These are phyloP conservation scores for Colletotrichum sp. DNA, from an alignment of 2,329 filamentous ascomycete genomes.

Conservation along the genomic window DNA sequence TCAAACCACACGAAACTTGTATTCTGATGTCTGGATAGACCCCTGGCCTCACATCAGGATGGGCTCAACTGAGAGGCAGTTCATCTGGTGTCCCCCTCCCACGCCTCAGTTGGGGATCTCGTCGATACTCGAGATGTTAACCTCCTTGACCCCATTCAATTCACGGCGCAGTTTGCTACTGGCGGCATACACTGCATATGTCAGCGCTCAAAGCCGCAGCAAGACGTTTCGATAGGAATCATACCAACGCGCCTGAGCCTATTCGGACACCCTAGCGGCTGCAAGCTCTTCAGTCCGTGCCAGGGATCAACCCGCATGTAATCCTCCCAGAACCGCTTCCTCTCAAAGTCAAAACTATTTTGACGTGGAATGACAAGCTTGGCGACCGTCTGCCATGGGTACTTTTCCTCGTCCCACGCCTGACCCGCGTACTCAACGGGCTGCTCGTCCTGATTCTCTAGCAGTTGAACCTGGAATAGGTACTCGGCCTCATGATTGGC, in stretches of 20 bases:
- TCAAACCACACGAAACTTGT: not conserved
- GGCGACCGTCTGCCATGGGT: not conserved
- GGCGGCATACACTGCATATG: not conserved
- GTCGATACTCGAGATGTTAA: not conserved
- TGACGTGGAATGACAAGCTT: not conserved
- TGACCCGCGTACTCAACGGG: not conserved
- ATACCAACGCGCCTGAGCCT: conserved; percentile 25
- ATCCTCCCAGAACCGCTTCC: conserved; percentile 48
- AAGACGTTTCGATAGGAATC: not conserved
- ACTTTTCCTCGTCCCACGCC: not conserved
- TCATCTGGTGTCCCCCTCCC: not conserved
- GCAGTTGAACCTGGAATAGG: not conserved
- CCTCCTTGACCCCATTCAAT: not conserved
- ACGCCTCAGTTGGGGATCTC: not conserved
- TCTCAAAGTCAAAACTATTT: conserved; percentile 41
- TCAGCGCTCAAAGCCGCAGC: not conserved
- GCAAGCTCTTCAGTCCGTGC: conserved; percentile 43
- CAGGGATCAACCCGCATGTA: conserved; percentile 46
- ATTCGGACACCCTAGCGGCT: conserved; percentile 36
- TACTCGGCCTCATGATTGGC: not conserved
- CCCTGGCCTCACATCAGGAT: not conserved
- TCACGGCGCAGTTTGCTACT: not conserved
- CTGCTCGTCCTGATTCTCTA: not conserved
- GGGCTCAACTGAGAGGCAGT: not conserved
- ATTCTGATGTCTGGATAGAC: not conserved